phyloP scores from a whole-genome alignment of 352 stramenopile genomes.

The Ophiocytium majus region DNA sequence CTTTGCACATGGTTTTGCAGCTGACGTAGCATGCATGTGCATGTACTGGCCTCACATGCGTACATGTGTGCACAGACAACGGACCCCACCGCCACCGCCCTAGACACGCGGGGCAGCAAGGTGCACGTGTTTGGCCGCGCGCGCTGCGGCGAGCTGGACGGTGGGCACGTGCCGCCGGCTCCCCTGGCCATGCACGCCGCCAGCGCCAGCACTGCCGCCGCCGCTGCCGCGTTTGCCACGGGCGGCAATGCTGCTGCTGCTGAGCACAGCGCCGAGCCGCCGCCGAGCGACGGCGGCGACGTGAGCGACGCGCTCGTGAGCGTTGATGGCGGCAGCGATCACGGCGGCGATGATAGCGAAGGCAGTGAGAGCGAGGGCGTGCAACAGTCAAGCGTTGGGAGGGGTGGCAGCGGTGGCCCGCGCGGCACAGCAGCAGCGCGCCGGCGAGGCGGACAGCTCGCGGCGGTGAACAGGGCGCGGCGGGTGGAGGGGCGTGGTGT shows the following conservation, averaged over 20 bases:
- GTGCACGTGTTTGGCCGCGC: background rate
- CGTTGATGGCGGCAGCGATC: conserved; percentile 12
- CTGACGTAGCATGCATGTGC: no score
- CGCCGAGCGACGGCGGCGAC: no score
- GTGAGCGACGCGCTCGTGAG: background rate
- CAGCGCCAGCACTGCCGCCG: background rate
- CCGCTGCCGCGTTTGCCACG: background rate
- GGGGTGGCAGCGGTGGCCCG: no score
- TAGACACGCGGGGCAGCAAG: background rate
- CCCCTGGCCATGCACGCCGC: background rate
- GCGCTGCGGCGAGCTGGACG: conserved; percentile 26
- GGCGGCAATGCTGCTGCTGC: background rate
- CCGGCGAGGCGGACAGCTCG: no score
- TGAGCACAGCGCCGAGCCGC: no score
- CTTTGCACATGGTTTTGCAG: no score
- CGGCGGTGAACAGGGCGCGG: no score
- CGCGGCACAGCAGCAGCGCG: no score
- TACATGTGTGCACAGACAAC: conserved; percentile 12
- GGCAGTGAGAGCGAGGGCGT: background rate
- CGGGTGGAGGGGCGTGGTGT: no score
- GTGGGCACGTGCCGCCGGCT: conserved; percentile 7
- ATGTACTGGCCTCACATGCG: no score
- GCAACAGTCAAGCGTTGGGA: no score
- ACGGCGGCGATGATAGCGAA: background rate
- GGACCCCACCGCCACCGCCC: background rate